phyloP scores from a whole-genome alignment of 1,284 basidiomycete species.

The Leccinum brunneo-olivaceum region DNA sequence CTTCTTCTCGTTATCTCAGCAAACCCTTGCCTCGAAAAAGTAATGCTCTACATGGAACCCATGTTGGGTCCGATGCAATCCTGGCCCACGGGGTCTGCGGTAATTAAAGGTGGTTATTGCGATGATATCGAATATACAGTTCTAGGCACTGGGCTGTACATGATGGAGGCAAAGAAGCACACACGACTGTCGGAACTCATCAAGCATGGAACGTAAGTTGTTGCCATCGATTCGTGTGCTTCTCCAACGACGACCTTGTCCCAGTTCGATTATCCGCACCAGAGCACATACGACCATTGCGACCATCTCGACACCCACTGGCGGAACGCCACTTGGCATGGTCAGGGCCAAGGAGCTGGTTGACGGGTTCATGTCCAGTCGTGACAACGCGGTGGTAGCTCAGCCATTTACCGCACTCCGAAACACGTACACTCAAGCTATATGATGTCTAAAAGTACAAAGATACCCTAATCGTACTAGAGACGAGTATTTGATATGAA shows the following conservation, averaged over 20 bases:
- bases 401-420: slow-evolving; percentile 2
- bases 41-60: slow-evolving; percentile 33
- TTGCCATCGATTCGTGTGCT: slow-evolving; percentile 1
- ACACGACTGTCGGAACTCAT: slow-evolving; percentile 38
- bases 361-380: slow-evolving; percentile 12
- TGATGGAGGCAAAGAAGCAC: slow-evolving; percentile 41
- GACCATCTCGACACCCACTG: slow-evolving; percentile 10
- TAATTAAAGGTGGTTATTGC: slow-evolving; percentile 14
- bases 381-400: neutral
- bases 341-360: slow-evolving; percentile 25
- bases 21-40: slow-evolving; percentile 37
- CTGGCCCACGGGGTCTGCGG: slow-evolving; percentile 6
- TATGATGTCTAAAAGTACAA: neutral
- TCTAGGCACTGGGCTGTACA: slow-evolving; percentile 38
- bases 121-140: slow-evolving; percentile 26
- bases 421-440: slow-evolving; percentile 1
- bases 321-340: slow-evolving; percentile 22
- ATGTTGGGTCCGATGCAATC: slow-evolving; percentile 4
- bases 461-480: neutral
- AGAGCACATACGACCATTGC: slow-evolving; percentile 28
- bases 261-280: slow-evolving; percentile 26
- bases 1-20: slow-evolving; percentile 37
- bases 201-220: slow-evolving; percentile 38
- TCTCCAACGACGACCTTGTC: slow-evolving; percentile 7
- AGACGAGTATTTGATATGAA: neutral